These are phyloP conservation scores for Lagenidium sp. DNA, from an alignment of 352 stramenopile species.

Conservation along the genomic window DNA sequence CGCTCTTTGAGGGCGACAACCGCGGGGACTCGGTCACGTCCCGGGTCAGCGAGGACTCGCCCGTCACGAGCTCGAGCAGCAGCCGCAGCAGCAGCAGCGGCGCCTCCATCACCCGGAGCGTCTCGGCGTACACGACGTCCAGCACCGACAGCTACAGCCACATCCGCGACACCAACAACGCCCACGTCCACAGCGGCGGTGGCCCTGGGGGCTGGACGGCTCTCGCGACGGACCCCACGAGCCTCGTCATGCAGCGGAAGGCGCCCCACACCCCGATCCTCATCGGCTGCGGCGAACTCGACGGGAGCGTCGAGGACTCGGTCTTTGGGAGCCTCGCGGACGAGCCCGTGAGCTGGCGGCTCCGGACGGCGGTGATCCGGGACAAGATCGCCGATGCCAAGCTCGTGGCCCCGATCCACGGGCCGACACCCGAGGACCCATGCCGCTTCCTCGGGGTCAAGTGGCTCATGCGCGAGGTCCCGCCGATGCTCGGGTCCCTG, in stretches of 20 bases:
- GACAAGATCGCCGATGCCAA: conserved; percentile 38
- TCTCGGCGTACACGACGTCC: not conserved
- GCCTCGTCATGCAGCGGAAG: conserved; percentile 11
- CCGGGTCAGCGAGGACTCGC: conserved; percentile 1
- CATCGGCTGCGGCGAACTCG: conserved; percentile 25
- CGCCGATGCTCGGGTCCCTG: conserved; percentile 24
- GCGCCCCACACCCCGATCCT: conserved; percentile 24
- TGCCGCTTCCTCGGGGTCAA: conserved; percentile 42
- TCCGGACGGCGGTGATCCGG: conserved; percentile 34
- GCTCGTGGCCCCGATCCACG: conserved; percentile 26
- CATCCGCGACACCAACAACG: not conserved
- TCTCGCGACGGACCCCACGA: too few species aligned
- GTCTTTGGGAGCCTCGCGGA: conserved; percentile 35
- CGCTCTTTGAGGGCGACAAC: not conserved
- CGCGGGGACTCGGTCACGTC: conserved; percentile 9
- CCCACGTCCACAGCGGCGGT: conserved; percentile 2
- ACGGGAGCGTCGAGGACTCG: conserved; percentile 40
- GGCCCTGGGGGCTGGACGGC: too few species aligned
- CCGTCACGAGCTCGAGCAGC: too few species aligned
- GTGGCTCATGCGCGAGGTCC: conserved; percentile 46
- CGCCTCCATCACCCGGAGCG: too few species aligned
- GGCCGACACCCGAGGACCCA: conserved; percentile 21
- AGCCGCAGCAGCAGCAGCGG: too few species aligned
- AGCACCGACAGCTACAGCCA: too few species aligned
- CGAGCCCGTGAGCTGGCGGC: conserved; percentile 29